These are phyloP conservation scores for Ophiosphaerella herpotricha DNA, from an alignment of 2,329 filamentous ascomycete genomes.

Conservation along the genomic window DNA sequence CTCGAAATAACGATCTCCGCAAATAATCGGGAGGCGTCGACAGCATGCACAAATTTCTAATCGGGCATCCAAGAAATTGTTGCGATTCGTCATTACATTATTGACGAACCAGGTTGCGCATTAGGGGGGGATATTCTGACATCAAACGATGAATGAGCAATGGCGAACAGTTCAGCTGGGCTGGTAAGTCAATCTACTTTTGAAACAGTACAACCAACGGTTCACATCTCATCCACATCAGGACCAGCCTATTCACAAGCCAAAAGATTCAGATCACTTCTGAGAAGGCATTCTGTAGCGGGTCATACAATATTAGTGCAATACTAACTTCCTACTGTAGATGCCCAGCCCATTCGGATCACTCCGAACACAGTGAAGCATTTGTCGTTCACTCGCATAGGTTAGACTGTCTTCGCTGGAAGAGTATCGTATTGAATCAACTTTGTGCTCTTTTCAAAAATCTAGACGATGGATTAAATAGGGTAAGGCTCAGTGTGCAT, in stretches of 20 bases:
- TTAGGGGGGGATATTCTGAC: neutral
- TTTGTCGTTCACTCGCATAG: neutral
- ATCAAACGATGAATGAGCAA: neutral
- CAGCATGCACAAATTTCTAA: neutral
- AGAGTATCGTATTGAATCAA: no score
- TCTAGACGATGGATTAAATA: neutral
- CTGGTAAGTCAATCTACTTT: no score
- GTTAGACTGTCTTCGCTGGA: no score
- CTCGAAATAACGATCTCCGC: no score
- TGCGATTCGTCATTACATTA: neutral
- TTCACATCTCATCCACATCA: no score
- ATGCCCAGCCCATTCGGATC: neutral
- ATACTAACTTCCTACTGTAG: neutral
- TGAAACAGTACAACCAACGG: no score
- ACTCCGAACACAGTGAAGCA: neutral
- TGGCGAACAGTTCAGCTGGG: no score
- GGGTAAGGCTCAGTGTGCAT: neutral
- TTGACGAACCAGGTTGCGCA: neutral
- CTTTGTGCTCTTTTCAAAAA: no score
- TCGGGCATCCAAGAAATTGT: neutral
- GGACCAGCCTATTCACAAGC: no score
- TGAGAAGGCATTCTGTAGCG: neutral
- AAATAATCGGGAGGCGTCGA: neutral
- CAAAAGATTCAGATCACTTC: no score
- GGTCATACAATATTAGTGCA: conserved; percentile 7